Base-by-base conservation (phyloP, 345 rosid species). In the Citrus hindsii region DNA sequence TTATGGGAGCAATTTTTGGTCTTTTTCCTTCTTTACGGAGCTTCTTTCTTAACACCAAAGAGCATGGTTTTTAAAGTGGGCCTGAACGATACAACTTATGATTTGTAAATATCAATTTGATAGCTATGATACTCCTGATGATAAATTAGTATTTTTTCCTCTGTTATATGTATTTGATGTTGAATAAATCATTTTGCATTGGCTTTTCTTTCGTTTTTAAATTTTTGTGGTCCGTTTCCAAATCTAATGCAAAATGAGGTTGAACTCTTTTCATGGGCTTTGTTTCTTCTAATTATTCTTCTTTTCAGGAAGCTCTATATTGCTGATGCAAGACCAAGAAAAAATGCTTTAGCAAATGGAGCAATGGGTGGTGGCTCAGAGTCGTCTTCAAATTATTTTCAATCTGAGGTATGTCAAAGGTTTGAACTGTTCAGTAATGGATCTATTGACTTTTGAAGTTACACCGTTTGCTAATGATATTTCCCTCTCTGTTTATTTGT, bases 291-390 rank as follows among this genome's bases (percentile, higher is more conserved):
- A n/a, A 6, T 76, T 35, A 13, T 59, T 82, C 13, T 81, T 59
- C 33, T 75, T 84, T 83, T 74, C 78, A 94, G 99, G 89, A 96
- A 96, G 86, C 89, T 96, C 62, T 96, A 94, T 83, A 96, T 96
- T 78, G 98, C 92, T 76, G 99, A 96, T 83, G 99, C 99, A 59
- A 92, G 99, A 85, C 98, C 99, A 55, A 89, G 97, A 80, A 96
- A 92, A 89, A 96, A 96, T 92, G 98, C 98, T 76, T 86, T 96
- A 75, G 99, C 99, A 76, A 96, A 96, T 92, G 99, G 97, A 27
- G 99, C 99, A 70, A 94, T 82, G 97, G 99, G 99, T 79, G 99
- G 99, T 86, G 99, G 99, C 84, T 96, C 99, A 1, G 98, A 96
- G 84, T 96, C 99, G 30, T 94, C 99, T 80, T 90, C 98, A 73